These are phyloP conservation scores for Candida alai DNA, from an alignment of 805 yeast species.

Conservation along the genomic window DNA sequence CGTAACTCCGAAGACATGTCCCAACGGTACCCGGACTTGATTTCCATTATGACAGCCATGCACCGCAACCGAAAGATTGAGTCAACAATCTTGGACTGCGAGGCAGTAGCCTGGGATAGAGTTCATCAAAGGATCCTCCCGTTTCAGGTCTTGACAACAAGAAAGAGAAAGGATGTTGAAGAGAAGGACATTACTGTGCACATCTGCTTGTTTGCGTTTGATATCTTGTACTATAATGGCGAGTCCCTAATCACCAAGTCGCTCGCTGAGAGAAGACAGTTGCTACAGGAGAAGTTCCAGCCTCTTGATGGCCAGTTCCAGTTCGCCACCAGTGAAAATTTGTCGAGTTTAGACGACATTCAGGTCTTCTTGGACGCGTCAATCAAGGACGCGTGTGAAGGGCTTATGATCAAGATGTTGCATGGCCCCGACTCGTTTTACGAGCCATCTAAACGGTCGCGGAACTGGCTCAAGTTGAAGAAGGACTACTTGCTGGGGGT, in stretches of 20 bases:
- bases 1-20: conserved; percentile 98
- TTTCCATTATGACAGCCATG: conserved; percentile 62
- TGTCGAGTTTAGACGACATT: conserved; percentile 68
- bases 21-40: conserved; percentile 87
- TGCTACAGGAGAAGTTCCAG: conserved; percentile 52
- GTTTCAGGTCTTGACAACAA: conserved; percentile 86
- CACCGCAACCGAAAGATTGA: conserved; percentile 27
- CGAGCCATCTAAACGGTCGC: conserved; percentile 91
- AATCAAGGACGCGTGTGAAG: conserved; percentile 88
- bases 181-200: conserved; percentile 84
- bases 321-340: conserved; percentile 71
- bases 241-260: conserved; percentile 65
- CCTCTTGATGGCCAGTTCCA: conserved; percentile 73
- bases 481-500: conserved; percentile 94
- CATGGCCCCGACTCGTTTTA: conserved; percentile 78
- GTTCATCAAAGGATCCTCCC: conserved; percentile 78
- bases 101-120: conserved; percentile 96
- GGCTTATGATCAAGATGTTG: conserved; percentile 89
- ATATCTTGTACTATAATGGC: conserved; percentile 71
- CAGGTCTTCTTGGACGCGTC: conserved; percentile 85
- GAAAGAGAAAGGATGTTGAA: conserved; percentile 91
- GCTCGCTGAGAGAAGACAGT: conserved; percentile 64
- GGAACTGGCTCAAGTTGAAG: conserved; percentile 93
- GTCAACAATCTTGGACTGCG: conserved; percentile 84
- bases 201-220: conserved; percentile 92